Evolutionary conservation across 2,329 filamentous ascomycete genomes (phyloP), one percentile per base, ranked within the genome.

Genomic region (Aspergillus sclerotialis): DNA sequence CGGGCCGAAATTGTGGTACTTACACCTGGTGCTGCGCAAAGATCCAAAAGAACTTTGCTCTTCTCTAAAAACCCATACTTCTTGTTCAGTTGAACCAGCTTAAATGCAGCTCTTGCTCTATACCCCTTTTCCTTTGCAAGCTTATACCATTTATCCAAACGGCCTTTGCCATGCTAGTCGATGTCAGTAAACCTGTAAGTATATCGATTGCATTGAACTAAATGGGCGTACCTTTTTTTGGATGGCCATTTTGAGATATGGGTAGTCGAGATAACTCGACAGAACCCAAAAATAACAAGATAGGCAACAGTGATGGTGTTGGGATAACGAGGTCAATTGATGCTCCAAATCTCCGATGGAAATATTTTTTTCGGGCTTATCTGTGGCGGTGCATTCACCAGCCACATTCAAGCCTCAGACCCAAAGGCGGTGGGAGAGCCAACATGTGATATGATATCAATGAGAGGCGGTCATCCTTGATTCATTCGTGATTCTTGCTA

Each of bases 61-160:
- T 93, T 90, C 64, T 96, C 88, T 50, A 98, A 72, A 65, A 98
- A 98, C 49, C 87, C 85, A 82, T 94, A 98, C 62, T 95, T 96
- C 68, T 96, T 95, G 70, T 98, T 98, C 53, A 98, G 71, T 63
- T 98, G 90, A 49, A 98, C 90, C 51, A 98, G 69, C 69, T 98
- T 98, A 76, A 96, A 96, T 37, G 92, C 89, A 50, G 92, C 89
- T 75, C 92, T 78, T 42, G 92, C 90, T 55, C 92, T 76, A 60
- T 95, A 98, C 43, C 92, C 92, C 65, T 95, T 96, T 63, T 98
- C 92, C 66, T 98, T 98, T 42, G 92, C 92, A 54, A 96, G 80
- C 61, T 89, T 90, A 68, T 96, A 98, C 86, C 89, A 96, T 67
- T 96, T 95, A 67, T 98, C 92, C 55, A 95, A 75, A 77, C 90